Percentiles rank a stretch among this genome's conserved stretches.
Conservation (phyloP, 208 protist species). For the Leishmania guyanensis region DNA sequence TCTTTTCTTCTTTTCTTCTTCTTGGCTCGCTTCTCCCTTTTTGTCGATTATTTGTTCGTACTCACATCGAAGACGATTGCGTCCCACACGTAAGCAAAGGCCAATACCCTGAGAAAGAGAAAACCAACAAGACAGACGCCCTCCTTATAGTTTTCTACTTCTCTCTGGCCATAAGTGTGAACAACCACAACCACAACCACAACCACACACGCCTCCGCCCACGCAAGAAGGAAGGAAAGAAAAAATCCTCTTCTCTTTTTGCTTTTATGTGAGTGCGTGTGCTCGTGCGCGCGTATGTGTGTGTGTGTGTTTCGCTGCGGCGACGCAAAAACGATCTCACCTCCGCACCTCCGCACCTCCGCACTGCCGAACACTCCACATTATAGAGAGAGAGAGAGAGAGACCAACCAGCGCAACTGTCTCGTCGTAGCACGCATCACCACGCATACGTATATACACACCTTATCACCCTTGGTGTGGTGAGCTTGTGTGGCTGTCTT, state of each 20-base stretch:
- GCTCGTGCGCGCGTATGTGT: background rate
- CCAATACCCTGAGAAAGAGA: background rate
- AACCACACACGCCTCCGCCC: too few species aligned
- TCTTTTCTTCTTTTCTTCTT: background rate
- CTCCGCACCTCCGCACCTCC: background rate
- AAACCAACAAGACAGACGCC: background rate
- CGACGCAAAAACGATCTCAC: background rate
- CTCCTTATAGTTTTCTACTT: background rate
- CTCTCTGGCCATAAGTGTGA: background rate
- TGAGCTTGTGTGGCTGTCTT: background rate
- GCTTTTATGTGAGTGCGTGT: background rate
- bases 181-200: background rate
- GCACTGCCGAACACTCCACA: background rate
- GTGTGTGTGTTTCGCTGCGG: background rate
- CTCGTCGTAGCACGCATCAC: background rate
- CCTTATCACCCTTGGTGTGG: background rate
- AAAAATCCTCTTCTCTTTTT: background rate
- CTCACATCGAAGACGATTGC: background rate
- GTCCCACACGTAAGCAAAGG: background rate
- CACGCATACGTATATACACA: background rate
- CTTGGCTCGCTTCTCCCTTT: background rate
- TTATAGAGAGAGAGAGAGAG: background rate
- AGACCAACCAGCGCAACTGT: background rate
- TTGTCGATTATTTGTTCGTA: background rate
- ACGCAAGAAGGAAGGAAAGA: background rate